Conservation (phyloP, 805 yeast genomes). For the Schizosaccharomyces cryophilus region DNA sequence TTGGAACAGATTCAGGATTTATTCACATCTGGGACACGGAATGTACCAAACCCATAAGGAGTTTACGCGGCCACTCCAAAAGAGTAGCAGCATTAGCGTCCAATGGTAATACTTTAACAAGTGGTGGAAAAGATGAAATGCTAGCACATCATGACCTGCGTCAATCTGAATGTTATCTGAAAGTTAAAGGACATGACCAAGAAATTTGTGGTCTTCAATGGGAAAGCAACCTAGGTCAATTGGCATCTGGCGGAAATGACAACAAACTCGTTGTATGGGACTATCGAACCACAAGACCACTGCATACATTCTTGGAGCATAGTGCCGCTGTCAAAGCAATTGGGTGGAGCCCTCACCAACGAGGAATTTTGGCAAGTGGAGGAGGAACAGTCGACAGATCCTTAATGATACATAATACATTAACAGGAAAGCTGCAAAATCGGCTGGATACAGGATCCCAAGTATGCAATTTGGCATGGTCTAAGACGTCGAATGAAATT, state of each 20-base stretch:
- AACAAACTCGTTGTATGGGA: slow-evolving; percentile 75
- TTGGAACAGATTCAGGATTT: slow-evolving; percentile 65
- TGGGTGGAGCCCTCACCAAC: slow-evolving; percentile 92
- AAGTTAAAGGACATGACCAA: slow-evolving; percentile 57
- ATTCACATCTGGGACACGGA: slow-evolving; percentile 92
- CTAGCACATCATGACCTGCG: slow-evolving; percentile 83
- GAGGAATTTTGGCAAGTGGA: slow-evolving; percentile 82
- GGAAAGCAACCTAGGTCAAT: slow-evolving; percentile 73
- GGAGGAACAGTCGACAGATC: slow-evolving; percentile 91
- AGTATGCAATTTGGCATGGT: slow-evolving; percentile 85
- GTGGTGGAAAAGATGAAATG: slow-evolving; percentile 68
- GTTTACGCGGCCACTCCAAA: slow-evolving; percentile 74
- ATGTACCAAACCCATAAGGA: slow-evolving; percentile 54
- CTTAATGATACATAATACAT: slow-evolving; percentile 78
- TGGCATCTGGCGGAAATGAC: slow-evolving; percentile 92
- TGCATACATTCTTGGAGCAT: slow-evolving; percentile 56
- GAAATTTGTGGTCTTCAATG: slow-evolving; percentile 92
- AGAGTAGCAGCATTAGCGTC: slow-evolving; percentile 65
- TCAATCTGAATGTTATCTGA: slow-evolving; percentile 55
- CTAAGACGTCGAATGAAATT: slow-evolving; percentile 69
- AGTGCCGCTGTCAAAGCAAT: slow-evolving; percentile 90
- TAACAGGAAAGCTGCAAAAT: slow-evolving; percentile 44
- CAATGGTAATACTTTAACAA: slow-evolving; percentile 71
- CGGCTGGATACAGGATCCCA: slow-evolving; percentile 92
- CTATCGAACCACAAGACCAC: slow-evolving; percentile 40